Percentiles rank a stretch among this genome's conserved stretches.
phyloP scores from a whole-genome alignment of 2,329 filamentous ascomycete species.

The Exophiala mesophila region DNA sequence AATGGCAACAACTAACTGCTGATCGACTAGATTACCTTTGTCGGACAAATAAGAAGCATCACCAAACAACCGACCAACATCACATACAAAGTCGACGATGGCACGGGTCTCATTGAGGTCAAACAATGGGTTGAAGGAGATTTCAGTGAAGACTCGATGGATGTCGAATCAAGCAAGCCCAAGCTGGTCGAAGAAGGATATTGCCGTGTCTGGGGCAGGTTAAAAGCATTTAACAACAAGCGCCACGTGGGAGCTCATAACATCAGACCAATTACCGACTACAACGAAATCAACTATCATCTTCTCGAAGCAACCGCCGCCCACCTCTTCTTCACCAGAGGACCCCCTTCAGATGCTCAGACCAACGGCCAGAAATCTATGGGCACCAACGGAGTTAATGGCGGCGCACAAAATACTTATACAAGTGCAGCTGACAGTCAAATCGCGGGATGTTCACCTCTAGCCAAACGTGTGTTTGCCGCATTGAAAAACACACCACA shows the following conservation, averaged over 20 bases:
- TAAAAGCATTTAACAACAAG: conserved; percentile 81
- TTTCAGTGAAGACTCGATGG: conserved; percentile 41
- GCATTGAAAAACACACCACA: conserved; percentile 63
- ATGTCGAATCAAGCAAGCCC: conserved; percentile 40
- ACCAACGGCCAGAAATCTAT: conserved; percentile 32
- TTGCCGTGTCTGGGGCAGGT: conserved; percentile 76
- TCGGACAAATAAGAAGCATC: conserved; percentile 86
- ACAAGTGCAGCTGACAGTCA: conserved; percentile 30
- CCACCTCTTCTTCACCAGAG: conserved; percentile 76
- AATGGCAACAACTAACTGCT: not conserved
- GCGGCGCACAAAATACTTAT: conserved; percentile 29
- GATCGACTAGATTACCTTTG: conserved; percentile 66
- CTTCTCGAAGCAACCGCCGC: conserved; percentile 84
- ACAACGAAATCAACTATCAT: conserved; percentile 92
- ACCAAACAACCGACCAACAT: conserved; percentile 83
- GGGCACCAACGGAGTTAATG: conserved; percentile 35
- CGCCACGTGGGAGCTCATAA: conserved; percentile 74
- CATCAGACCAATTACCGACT: conserved; percentile 73
- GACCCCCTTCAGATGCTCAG: conserved; percentile 49
- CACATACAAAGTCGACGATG: conserved; percentile 90
- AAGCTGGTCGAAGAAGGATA: conserved; percentile 69
- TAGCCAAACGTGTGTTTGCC: conserved; percentile 66
- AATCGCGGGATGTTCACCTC: conserved; percentile 47
- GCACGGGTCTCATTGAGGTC: conserved; percentile 85
- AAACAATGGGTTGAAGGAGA: conserved; percentile 75